Evolutionary conservation across 139 green algal species (phyloP).

Genomic region (Desmodesmus armatus): DNA sequence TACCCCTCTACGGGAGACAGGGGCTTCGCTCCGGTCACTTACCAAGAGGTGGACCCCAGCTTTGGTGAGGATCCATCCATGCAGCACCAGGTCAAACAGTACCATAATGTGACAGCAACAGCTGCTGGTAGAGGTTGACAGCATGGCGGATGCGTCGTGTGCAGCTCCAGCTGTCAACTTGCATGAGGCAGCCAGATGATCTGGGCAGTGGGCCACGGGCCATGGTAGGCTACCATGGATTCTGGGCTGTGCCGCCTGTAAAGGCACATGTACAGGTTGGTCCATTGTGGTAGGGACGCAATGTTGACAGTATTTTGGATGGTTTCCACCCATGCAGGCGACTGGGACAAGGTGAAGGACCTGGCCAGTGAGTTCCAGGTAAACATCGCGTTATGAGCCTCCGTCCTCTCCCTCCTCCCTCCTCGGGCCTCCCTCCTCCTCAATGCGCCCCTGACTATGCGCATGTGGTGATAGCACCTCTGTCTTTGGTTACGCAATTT

Average conservation of each 20-base stretch:
- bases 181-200: not conserved
- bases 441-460: too few relatives aligned
- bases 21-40: conserved; percentile 59
- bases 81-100: not conserved
- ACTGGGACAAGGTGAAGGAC: not conserved
- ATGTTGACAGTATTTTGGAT: too few relatives aligned
- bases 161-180: not conserved
- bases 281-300: too few relatives aligned
- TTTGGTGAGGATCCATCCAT: conserved; percentile 23
- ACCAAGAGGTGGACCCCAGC: conserved; percentile 56
- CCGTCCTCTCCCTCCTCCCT: too few relatives aligned
- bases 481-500: too few relatives aligned
- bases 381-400: too few relatives aligned
- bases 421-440: too few relatives aligned
- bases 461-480: too few relatives aligned
- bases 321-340: not conserved
- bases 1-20: conserved; percentile 63
- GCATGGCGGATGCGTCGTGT: not conserved
- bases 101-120: not conserved
- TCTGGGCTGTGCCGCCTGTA: too few relatives aligned
- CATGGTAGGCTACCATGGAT: too few relatives aligned
- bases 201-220: too few relatives aligned
- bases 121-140: not conserved
- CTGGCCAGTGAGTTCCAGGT: conserved; percentile 11
- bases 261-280: too few relatives aligned